Evolutionary conservation across 2,329 filamentous ascomycete genomes (phyloP), one percentile per base, ranked within the genome.

Genomic region (Pseudogymnoascus sp.): DNA sequence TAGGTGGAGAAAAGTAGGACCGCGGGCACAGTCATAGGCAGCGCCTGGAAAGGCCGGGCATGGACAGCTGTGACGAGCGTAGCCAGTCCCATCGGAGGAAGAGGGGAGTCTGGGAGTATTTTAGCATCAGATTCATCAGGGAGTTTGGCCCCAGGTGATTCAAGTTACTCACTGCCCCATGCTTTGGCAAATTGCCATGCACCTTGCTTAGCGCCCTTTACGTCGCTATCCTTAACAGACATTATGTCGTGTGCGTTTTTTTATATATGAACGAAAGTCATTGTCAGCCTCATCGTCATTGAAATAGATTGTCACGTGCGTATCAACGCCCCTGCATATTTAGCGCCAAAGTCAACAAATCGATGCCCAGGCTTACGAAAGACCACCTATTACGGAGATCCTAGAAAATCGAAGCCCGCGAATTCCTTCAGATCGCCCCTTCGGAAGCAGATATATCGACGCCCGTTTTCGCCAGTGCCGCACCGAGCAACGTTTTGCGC

Each of bases 11-110:
- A 86, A 64, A 89, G 79, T 2, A 89, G 78, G 63, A 87, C 76
- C 1, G 86, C 86, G 4, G 86, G 82, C 72, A 89, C 89, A 66
- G 86, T 74, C 81, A 89, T 86, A 3, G 86, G 86, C 0, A 89
- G 77, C 6, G 79, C 71, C 71, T 86, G 85, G 73, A 87, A 85
- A 6, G 87, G 86, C n/a, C 84, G 83, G 47, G 82, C 77, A 76
- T 88, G 83, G 69, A 88, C 84, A 10, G 86, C 84, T 42, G 85
- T 82, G 68, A 89, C 82, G 47, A 89, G 77, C 7, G 86, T 86
- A 64, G 87, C 86, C 47, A 88, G 81, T 11, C 87, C 74, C 10
- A 83, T 86, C 24, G 87, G 82, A 1, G 86, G 84, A 33, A 89
- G 80, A 7, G 86, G 80, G 64, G 82, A 85, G 74, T 86, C 86